Evolutionary conservation across 345 rosid genomes (phyloP).

Genomic region (Raphanus sativus): DNA sequence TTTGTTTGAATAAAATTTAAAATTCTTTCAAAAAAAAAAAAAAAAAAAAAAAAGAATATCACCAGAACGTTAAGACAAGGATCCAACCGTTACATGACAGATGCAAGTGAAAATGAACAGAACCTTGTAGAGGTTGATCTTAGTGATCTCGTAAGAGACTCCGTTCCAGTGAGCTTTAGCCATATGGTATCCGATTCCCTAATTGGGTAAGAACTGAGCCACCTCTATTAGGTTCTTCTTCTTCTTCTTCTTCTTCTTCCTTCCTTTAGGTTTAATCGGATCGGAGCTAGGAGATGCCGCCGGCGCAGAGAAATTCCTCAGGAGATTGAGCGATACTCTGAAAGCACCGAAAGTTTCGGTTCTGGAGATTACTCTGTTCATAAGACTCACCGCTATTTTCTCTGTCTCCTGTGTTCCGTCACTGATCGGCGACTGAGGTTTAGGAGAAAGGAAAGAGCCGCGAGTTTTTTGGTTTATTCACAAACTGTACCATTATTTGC

Average conservation of each 20-base stretch:
- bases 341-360: slow-evolving; percentile 34
- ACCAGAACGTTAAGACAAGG: neutral
- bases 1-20: too few relatives aligned
- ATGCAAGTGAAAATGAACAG: neutral
- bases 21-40: too few relatives aligned
- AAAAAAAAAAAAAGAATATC: too few relatives aligned
- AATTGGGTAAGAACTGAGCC: slow-evolving; percentile 84
- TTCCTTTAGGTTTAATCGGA: slow-evolving; percentile 50
- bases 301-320: slow-evolving; percentile 34
- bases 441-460: neutral
- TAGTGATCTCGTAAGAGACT: slow-evolving; percentile 87
- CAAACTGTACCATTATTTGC: neutral
- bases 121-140: slow-evolving; percentile 94
- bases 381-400: slow-evolving; percentile 48
- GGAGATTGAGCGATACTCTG: slow-evolving; percentile 47
- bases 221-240: slow-evolving; percentile 86
- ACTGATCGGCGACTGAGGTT: slow-evolving; percentile 33
- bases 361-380: slow-evolving; percentile 39
- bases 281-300: slow-evolving; percentile 34
- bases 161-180: slow-evolving; percentile 94
- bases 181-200: slow-evolving; percentile 96
- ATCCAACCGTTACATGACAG: neutral
- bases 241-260: slow-evolving; percentile 69
- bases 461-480: slow-evolving; percentile 16
- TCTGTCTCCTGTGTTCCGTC: slow-evolving; percentile 2